Evolutionary conservation across 2,329 filamentous ascomycete species (phyloP).

Genomic region (Penicillium sp.): DNA sequence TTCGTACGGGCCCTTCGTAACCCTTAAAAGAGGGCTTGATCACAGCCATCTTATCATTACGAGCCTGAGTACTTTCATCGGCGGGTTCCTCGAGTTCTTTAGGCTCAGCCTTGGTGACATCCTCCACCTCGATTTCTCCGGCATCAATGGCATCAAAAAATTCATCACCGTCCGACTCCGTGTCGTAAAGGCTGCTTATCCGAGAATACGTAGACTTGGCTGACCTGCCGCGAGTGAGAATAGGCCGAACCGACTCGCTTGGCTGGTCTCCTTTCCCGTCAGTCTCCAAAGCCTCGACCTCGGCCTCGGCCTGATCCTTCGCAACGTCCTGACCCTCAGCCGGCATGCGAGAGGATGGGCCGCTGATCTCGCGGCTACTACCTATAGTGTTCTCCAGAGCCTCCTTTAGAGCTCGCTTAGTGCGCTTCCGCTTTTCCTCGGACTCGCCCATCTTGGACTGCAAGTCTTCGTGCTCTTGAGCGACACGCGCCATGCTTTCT

Average conservation of each 20-base stretch:
- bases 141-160: conserved; percentile 97
- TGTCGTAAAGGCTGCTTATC: conserved; percentile 66
- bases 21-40: conserved; percentile 77
- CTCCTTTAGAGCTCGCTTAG: conserved; percentile 84
- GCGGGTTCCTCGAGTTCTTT: conserved; percentile 47
- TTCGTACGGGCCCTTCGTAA: conserved; percentile 83
- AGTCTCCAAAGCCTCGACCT: conserved; percentile 13
- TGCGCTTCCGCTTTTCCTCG: conserved; percentile 81
- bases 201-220: conserved; percentile 64
- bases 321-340: conserved; percentile 21
- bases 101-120: conserved; percentile 54
- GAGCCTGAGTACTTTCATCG: conserved; percentile 38
- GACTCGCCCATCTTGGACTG: conserved; percentile 84
- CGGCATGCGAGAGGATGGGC: conserved; percentile 24
- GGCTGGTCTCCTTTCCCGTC: conserved; percentile 10
- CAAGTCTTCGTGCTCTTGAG: conserved; percentile 85
- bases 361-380: conserved; percentile 37
- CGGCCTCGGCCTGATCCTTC: conserved; percentile 34
- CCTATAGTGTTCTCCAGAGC: conserved; percentile 60
- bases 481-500: conserved; percentile 97
- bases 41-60: conserved; percentile 53
- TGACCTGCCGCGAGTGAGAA: conserved; percentile 57
- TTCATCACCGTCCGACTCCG: conserved; percentile 79
- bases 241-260: conserved; percentile 6
- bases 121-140: conserved; percentile 69